These are phyloP conservation scores for Exserohilum rostratum DNA, from an alignment of 2,329 filamentous ascomycete genomes.

Conservation along the genomic window DNA sequence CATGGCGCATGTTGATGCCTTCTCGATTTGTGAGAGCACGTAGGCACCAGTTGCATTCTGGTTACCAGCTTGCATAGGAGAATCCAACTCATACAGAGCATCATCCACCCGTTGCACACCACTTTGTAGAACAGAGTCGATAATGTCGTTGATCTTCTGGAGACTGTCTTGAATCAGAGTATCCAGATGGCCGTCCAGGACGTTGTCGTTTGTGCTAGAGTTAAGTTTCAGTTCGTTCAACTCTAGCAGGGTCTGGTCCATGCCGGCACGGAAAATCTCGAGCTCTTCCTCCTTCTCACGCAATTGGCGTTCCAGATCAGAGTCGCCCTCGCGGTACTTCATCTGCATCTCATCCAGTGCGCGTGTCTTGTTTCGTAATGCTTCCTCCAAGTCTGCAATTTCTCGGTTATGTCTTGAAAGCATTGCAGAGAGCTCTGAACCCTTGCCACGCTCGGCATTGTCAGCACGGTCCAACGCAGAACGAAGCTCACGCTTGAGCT, in stretches of 20 bases:
- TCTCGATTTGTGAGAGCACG: slow-evolving; percentile 95
- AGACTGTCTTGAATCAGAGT: slow-evolving; percentile 84
- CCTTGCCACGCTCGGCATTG: slow-evolving; percentile 89
- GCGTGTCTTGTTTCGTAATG: slow-evolving; percentile 82
- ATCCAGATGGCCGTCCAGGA: slow-evolving; percentile 89
- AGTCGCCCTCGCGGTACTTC: slow-evolving; percentile 78
- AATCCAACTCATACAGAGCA: slow-evolving; percentile 95
- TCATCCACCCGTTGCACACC: slow-evolving; percentile 95
- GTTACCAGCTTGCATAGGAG: slow-evolving; percentile 97
- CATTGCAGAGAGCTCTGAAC: slow-evolving; percentile 92
- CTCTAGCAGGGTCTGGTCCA: slow-evolving; percentile 94
- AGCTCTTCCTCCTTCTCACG: slow-evolving; percentile 97
- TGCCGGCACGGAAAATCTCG: slow-evolving; percentile 95
- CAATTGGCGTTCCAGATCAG: slow-evolving; percentile 82
- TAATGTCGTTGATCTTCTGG: slow-evolving; percentile 94
- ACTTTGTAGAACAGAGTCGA: slow-evolving; percentile 92
- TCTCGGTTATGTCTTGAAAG: slow-evolving; percentile 95
- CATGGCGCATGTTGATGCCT: slow-evolving; percentile 90
- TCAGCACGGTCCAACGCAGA: slow-evolving; percentile 91
- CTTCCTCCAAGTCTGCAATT: slow-evolving; percentile 95
- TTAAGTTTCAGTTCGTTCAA: slow-evolving; percentile 79
- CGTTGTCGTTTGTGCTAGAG: slow-evolving; percentile 71
- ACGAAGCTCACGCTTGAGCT: slow-evolving; percentile 89
- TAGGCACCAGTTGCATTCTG: slow-evolving; percentile 95
- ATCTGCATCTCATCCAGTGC: slow-evolving; percentile 82